phyloP scores from a whole-genome alignment of 345 rosid genomes.

The Eucalyptus guilfoylei region DNA sequence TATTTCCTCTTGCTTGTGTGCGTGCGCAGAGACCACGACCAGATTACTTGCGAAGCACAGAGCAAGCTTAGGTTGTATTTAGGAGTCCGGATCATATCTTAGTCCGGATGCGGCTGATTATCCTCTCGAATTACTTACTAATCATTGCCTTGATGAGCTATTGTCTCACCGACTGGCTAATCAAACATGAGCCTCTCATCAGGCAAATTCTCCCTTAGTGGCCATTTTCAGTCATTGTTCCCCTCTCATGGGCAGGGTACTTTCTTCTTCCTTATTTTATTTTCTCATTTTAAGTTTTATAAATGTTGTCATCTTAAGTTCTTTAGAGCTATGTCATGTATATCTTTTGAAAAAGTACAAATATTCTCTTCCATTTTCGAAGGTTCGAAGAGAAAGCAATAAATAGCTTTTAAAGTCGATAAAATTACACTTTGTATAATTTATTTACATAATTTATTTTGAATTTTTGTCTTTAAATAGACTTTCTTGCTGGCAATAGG shows the following conservation, averaged over 20 bases:
- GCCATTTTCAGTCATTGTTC: not conserved
- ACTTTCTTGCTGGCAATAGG: not conserved
- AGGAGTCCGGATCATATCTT: rapidly evolving
- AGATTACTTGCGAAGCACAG: not conserved
- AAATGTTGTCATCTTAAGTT: not conserved
- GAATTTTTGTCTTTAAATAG: not conserved
- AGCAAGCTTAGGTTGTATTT: not conserved
- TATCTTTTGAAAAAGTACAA: not conserved
- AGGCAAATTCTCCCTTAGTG: not conserved
- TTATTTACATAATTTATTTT: not conserved
- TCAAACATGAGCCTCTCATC: not conserved
- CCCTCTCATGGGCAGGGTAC: not conserved
- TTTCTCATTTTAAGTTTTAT: not conserved
- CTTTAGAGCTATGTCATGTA: not conserved
- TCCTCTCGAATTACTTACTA: rapidly evolving
- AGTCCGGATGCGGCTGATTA: rapidly evolving
- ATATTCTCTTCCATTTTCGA: not conserved
- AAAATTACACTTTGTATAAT: not conserved
- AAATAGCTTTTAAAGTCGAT: not conserved
- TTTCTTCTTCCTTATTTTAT: not conserved
- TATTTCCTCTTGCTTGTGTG: not conserved
- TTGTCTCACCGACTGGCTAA: rapidly evolving
- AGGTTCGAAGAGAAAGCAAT: not conserved
- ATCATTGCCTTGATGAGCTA: not conserved
- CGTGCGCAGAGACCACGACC: not conserved